These are phyloP conservation scores for Botrytis tulipae DNA, from an alignment of 2,329 filamentous ascomycete species.

Conservation along the genomic window DNA sequence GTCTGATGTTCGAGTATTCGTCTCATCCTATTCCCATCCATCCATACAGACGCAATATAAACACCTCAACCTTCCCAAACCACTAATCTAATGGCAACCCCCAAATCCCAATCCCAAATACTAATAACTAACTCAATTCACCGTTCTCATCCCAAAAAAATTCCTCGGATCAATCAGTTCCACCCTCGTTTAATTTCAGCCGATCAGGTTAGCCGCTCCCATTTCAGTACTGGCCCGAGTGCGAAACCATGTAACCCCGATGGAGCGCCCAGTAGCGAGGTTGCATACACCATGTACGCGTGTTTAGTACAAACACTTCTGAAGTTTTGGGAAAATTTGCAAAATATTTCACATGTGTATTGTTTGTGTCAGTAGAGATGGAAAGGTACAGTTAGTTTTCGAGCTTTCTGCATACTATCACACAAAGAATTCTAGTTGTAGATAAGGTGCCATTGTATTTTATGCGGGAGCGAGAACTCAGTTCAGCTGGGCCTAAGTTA, in stretches of 20 bases:
- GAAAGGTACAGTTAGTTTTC: neutral
- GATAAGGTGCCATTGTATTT: neutral
- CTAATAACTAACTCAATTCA: neutral
- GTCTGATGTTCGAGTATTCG: neutral
- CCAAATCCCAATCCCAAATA: neutral
- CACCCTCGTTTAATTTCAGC: conserved; percentile 34
- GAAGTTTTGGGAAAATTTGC: neutral
- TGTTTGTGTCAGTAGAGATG: neutral
- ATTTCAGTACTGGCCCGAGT: conserved; percentile 8
- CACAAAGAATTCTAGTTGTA: neutral
- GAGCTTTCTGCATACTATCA: neutral
- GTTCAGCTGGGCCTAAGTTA: neutral
- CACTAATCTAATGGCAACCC: neutral
- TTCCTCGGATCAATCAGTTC: conserved; percentile 1
- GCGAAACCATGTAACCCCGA: conserved; percentile 19
- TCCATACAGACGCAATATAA: neutral
- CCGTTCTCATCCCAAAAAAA: neutral
- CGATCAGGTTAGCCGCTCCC: conserved; percentile 31
- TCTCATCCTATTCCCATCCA: neutral
- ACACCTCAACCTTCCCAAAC: neutral
- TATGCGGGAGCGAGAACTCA: neutral
- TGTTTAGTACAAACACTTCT: neutral
- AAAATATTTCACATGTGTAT: neutral
- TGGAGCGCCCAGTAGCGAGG: conserved; percentile 29
- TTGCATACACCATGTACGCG: conserved; percentile 11